These are phyloP conservation scores for Cerrena zonata DNA, from an alignment of 1,284 basidiomycete genomes.

Conservation along the genomic window DNA sequence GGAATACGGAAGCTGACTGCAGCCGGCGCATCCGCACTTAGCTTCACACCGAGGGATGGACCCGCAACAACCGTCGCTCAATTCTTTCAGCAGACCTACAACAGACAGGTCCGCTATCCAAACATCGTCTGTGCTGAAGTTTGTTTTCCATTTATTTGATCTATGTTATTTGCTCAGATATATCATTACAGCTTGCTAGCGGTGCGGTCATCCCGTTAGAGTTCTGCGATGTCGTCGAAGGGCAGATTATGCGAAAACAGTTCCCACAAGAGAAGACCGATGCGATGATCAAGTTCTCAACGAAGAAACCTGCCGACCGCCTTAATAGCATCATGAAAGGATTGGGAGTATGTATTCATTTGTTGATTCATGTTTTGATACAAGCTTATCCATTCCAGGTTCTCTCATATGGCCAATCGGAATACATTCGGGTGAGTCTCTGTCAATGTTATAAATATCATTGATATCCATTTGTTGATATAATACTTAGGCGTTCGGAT, in stretches of 20 bases:
- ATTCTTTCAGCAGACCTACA: conserved; percentile 52
- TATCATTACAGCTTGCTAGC: too few species aligned
- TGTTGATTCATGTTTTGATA: too few species aligned
- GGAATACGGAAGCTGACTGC: conserved; percentile 49
- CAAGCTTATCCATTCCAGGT: too few species aligned
- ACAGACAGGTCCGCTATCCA: conserved; percentile 48
- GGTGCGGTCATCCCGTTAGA: conserved; percentile 70
- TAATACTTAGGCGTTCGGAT: conserved; percentile 50
- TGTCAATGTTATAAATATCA: too few species aligned
- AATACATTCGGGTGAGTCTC: conserved; percentile 54
- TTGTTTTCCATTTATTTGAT: too few species aligned
- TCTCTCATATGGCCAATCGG: conserved; percentile 63
- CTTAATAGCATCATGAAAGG: conserved; percentile 53
- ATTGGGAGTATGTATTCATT: conserved; percentile 46
- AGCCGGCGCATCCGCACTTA: conserved; percentile 44
- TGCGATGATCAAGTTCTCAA: conserved; percentile 65
- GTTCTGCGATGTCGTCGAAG: conserved; percentile 55
- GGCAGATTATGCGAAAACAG: conserved; percentile 71
- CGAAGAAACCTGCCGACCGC: conserved; percentile 57
- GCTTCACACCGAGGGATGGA: conserved; percentile 53
- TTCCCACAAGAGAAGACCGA: conserved; percentile 63
- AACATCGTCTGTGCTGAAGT: conserved; percentile 60
- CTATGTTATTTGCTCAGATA: too few species aligned
- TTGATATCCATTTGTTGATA: too few species aligned
- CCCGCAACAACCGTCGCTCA: conserved; percentile 50